Conservation (phyloP, 2,329 filamentous ascomycete genomes). For the Byssoonygena ceratinophila region DNA sequence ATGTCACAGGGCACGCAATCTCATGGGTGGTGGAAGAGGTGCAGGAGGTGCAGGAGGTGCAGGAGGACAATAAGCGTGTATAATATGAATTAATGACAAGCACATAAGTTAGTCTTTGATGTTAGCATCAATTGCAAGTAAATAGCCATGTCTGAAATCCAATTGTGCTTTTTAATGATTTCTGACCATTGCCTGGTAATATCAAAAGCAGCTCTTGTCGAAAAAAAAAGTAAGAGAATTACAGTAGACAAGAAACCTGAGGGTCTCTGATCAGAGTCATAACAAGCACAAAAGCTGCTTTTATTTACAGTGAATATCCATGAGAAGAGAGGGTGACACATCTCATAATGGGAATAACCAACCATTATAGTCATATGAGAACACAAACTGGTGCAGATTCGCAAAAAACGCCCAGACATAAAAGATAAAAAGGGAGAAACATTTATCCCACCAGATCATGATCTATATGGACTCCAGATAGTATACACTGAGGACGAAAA, state of each 20-base stretch:
- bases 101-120: neutral
- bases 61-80: neutral
- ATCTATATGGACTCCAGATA: conserved; percentile 16
- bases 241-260: no score
- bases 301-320: conserved; percentile 5
- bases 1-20: conserved; percentile 49
- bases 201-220: neutral
- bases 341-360: conserved; percentile 2
- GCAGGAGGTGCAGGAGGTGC: no score
- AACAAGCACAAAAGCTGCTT: neutral
- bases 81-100: neutral
- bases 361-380: neutral
- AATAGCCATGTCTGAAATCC: neutral
- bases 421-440: neutral
- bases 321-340: conserved; percentile 7
- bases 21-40: conserved; percentile 46
- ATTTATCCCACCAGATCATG: conserved; percentile 9
- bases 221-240: no score
- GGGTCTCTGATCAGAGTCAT: no score
- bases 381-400: neutral
- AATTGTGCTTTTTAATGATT: neutral
- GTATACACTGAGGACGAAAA: conserved; percentile 14
- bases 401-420: neutral
- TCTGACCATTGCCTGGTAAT: neutral
- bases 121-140: neutral